A percentile compares a stretch with the other conserved stretches of the same genome.
phyloP scores from a whole-genome alignment of 805 yeast genomes.

The Yarrowia sp. region DNA sequence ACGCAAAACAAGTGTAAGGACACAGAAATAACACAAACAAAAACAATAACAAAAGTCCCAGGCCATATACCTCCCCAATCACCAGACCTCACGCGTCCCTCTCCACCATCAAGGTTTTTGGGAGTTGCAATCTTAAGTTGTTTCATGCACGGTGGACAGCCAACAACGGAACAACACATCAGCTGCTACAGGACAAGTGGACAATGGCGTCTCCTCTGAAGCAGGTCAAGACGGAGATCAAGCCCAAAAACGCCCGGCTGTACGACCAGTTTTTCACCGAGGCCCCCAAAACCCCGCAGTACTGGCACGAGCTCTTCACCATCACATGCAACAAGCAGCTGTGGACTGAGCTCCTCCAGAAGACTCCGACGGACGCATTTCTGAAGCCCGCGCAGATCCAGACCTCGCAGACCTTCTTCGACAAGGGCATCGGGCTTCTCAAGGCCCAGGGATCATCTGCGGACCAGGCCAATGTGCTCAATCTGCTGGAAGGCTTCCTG shows the following conservation, averaged over 20 bases:
- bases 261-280: slow-evolving; percentile 11
- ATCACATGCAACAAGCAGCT: slow-evolving; percentile 27
- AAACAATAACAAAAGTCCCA: too few species aligned
- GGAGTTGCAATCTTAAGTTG: slow-evolving; percentile 16
- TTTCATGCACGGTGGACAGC: too few species aligned
- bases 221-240: slow-evolving; percentile 19
- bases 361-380: not conserved
- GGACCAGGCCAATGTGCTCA: slow-evolving; percentile 32
- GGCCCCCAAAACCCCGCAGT: not conserved
- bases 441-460: slow-evolving; percentile 29
- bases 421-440: slow-evolving; percentile 32
- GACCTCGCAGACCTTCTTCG: slow-evolving; percentile 31
- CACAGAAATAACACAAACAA: too few species aligned
- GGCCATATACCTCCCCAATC: too few species aligned
- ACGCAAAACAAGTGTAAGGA: too few species aligned
- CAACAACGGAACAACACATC: slow-evolving; percentile 18
- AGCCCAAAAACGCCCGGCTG: slow-evolving; percentile 8
- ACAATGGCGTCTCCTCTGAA: slow-evolving; percentile 17
- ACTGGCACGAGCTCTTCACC: slow-evolving; percentile 23
- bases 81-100: too few species aligned
- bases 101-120: slow-evolving; percentile 10
- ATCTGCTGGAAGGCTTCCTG: slow-evolving; percentile 34
- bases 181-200: not conserved
- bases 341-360: slow-evolving; percentile 13
- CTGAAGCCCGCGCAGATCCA: slow-evolving; percentile 13